Evolutionary conservation across 2,329 filamentous ascomycete species (phyloP), one percentile per base, ranked within the genome.

Genomic region (Stenocarpella maydis): DNA sequence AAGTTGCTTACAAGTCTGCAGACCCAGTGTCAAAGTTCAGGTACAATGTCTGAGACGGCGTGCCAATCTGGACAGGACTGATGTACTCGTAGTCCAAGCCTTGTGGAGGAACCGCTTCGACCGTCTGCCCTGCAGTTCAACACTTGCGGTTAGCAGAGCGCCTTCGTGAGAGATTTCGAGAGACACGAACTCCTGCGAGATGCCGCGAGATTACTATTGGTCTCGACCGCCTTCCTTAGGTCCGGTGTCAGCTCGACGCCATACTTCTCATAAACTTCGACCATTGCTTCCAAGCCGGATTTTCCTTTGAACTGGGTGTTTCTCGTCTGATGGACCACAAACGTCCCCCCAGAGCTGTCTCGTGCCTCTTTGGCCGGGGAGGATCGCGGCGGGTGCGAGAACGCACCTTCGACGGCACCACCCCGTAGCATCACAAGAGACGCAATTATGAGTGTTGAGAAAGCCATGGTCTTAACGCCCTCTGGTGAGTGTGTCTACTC

Each of bases 21-120:
- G 87, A 90, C 31, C 90, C 90, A 45, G 90, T 91, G 75, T 92
- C 90, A 73, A 92, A 88, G 77, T 91, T 87, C 72, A 92, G 80
- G 72, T 87, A 85, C 75, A 92, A 74, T 6, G 82, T 88, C 72
- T 87, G 85, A 19, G 78, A 74, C 43, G 79, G 79, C 6, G 73
- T 83, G 68, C 90, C 90, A 74, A 92, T 82, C 26, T 82, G 85
- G 64, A 92, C 89, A 0, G 89, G 87, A 41, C 82, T 83, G 54
- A 88, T 78, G 70, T 87, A 88, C 72, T 86, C 82, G 26, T 77
- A 75, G 72, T 88, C 86, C 64, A 81, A 78, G n/a, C 78, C 73
- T 70, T 84, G 78, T 0, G 86, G 85, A 12, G 65, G 65, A 2
- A 28, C 12, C 1, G 65, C 65, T 3, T 6, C 2, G 31, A 55